Evolutionary conservation across 345 rosid genomes (phyloP).

Genomic region (Boechera divaricarpa): DNA sequence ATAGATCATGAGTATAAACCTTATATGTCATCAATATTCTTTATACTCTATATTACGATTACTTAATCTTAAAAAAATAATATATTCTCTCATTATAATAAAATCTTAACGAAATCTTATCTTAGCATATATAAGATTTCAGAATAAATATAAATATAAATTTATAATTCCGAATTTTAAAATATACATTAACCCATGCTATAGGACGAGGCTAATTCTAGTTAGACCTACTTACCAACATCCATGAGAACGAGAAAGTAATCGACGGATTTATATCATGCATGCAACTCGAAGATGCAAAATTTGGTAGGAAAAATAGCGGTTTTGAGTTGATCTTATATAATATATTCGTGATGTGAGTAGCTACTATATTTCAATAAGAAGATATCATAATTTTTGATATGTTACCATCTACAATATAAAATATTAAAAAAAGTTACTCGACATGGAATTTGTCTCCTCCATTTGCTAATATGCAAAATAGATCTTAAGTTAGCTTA

Average conservation of each 20-base stretch:
- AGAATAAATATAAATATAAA: too few relatives aligned
- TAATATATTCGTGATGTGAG: not conserved
- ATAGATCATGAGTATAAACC: too few relatives aligned
- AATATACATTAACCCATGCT: too few relatives aligned
- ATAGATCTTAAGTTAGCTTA: too few relatives aligned
- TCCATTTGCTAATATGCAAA: not conserved
- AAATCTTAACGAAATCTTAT: too few relatives aligned
- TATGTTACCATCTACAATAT: not conserved
- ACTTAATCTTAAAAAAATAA: too few relatives aligned
- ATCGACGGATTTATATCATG: not conserved
- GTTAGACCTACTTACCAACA: not conserved
- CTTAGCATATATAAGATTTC: too few relatives aligned
- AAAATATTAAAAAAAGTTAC: not conserved
- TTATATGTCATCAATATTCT: too few relatives aligned
- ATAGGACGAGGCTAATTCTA: too few relatives aligned
- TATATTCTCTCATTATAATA: too few relatives aligned
- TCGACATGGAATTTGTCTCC: not conserved
- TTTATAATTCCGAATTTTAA: too few relatives aligned
- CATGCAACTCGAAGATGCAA: conserved; percentile 6
- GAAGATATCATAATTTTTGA: not conserved
- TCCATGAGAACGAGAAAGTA: not conserved
- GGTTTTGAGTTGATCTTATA: not conserved
- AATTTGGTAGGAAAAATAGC: not conserved
- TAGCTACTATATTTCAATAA: not conserved
- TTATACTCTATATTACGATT: too few relatives aligned